These are phyloP conservation scores for Shiraia sp. DNA, from an alignment of 2,329 filamentous ascomycete genomes.

Conservation along the genomic window DNA sequence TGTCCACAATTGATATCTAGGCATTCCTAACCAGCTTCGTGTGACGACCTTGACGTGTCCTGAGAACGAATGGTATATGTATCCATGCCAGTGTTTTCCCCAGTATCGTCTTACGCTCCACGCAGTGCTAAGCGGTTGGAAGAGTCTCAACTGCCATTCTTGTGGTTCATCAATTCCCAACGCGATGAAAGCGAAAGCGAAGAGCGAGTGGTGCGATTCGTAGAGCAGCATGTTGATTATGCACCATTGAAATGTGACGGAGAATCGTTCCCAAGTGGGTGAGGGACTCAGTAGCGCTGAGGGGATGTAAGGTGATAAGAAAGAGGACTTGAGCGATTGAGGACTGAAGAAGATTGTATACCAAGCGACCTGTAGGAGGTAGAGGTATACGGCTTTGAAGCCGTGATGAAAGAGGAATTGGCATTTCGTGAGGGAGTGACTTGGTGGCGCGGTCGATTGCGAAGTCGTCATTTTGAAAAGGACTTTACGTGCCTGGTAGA, in stretches of 20 bases:
- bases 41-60: slow-evolving; percentile 19
- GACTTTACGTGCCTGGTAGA: slow-evolving; percentile 13
- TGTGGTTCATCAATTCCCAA: slow-evolving; percentile 7
- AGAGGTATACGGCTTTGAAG: neutral
- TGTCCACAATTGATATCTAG: neutral
- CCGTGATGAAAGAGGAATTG: neutral
- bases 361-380: neutral
- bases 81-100: slow-evolving; percentile 27
- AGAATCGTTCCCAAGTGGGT: neutral
- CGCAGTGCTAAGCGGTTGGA: slow-evolving; percentile 6
- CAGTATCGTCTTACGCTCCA: slow-evolving; percentile 21
- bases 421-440: neutral
- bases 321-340: too few relatives aligned
- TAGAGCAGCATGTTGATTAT: slow-evolving; percentile 17
- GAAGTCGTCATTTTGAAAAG: slow-evolving; percentile 10
- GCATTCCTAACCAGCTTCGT: slow-evolving; percentile 11
- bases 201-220: slow-evolving; percentile 14
- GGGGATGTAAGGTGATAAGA: too few relatives aligned
- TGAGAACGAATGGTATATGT: slow-evolving; percentile 15
- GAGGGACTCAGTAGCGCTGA: too few relatives aligned
- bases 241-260: slow-evolving; percentile 12
- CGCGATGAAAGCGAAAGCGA: slow-evolving; percentile 13
- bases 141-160: slow-evolving; percentile 16
- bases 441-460: neutral
- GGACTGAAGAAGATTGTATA: neutral